Evolutionary conservation across 129 eudicot species (phyloP).

Genomic region (Pulicaria dysenterica): DNA sequence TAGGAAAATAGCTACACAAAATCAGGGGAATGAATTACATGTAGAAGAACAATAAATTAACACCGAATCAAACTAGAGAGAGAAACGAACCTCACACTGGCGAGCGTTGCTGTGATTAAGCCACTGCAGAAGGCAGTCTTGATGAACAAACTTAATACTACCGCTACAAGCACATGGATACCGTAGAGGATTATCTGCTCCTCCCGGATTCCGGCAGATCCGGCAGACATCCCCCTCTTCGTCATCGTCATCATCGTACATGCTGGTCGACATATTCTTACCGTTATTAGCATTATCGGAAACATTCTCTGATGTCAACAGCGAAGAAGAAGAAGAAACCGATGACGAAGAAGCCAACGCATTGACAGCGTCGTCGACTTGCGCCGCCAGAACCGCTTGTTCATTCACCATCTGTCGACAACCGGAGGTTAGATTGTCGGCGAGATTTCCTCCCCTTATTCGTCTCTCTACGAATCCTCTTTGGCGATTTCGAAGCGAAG

Average conservation of each 20-base stretch:
- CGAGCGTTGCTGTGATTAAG: slow-evolving; percentile 97
- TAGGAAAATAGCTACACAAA: slow-evolving; percentile 5
- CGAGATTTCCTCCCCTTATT: slow-evolving; percentile 15
- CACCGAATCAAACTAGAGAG: slow-evolving; percentile 6
- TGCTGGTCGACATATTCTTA: slow-evolving; percentile 20
- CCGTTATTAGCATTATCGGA: slow-evolving; percentile 21
- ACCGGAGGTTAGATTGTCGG: slow-evolving; percentile 20
- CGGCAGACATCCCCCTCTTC: slow-evolving; percentile 94
- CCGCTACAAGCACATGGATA: slow-evolving; percentile 99
- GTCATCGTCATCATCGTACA: slow-evolving; percentile 62
- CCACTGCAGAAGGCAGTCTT: slow-evolving; percentile 96
- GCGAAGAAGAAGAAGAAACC: slow-evolving; percentile 35
- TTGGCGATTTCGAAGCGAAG: slow-evolving; percentile 20
- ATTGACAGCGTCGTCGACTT: slow-evolving; percentile 28
- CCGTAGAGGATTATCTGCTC: slow-evolving; percentile 80
- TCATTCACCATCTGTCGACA: slow-evolving; percentile 43
- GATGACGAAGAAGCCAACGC: slow-evolving; percentile 37
- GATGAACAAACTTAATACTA: slow-evolving; percentile 94
- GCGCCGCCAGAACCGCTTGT: slow-evolving; percentile 41
- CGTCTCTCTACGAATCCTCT: slow-evolving; percentile 4
- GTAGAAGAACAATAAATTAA: background rate
- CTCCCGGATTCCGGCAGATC: slow-evolving; percentile 93
- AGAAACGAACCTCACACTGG: slow-evolving; percentile 72
- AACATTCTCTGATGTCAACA: slow-evolving; percentile 16
- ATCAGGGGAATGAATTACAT: slow-evolving; percentile 1